Evolutionary conservation across 495 filamentous ascomycete genomes (phyloP), one percentile per base, ranked within the genome.

Genomic region (Aspergillus sclerotiicarbonarius): DNA sequence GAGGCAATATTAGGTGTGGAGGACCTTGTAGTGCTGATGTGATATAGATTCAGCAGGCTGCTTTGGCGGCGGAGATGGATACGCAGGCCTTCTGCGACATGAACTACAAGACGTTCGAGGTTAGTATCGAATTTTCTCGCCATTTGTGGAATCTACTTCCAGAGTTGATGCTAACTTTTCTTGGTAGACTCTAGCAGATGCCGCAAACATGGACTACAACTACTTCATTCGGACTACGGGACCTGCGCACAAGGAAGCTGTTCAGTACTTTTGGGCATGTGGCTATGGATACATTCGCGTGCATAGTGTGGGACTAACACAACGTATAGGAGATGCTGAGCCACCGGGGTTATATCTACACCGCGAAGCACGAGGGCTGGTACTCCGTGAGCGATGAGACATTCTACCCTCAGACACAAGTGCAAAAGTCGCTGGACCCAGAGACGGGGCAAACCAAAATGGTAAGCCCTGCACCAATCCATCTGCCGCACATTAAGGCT

Each of bases 371-470:
- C 66, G 85, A 89, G 63, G 94, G 94, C 8, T 98, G 94, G 94
- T 98, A 98, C 68, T 94, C 87, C 51, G 89, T 98, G 50, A 88
- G 89, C 71, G 94, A 98, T 68, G 94, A 98, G 77, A 92, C 93
- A 10, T 98, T 93, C 70, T 97, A 96, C 67, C 91, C 94, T 6
- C 81, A 86, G 50, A 81, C 84, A 0, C 78, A 82, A 59, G 82
- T 98, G 29, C 85, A 90, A 62, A 83, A 87, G 59, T 82, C 85
- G 53, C 67, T 91, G 21, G 91, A 94, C 65, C 87, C 90, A 16
- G 75, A 83, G 19, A 97, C 91, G 0, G 93, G 95, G 6, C 78
- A 84, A 59, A 91, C 90, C 61, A 83, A 86, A 53, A 90, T 89
- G 87, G 89, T 85, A 62, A 39, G 59, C 18, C 31, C 8, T 41